phyloP scores from a whole-genome alignment of 1,284 basidiomycete genomes.

The Flammula alnicola region DNA sequence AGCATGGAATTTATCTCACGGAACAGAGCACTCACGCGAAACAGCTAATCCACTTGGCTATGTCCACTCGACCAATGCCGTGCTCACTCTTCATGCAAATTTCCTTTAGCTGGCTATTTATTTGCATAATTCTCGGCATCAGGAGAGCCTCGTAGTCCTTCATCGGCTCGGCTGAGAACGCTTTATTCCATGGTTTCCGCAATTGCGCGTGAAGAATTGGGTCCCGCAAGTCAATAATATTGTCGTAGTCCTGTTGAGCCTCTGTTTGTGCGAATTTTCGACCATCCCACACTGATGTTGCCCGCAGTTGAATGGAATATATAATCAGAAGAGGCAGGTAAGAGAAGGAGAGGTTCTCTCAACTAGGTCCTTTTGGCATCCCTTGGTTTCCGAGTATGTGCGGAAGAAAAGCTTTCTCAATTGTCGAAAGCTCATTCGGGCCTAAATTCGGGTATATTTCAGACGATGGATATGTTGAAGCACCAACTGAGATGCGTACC shows the following conservation, averaged over 20 bases:
- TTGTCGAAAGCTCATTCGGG: constrained; percentile 43
- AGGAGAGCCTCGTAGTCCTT: constrained; percentile 15
- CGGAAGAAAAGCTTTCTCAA: constrained; percentile 32
- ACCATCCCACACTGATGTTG: constrained; percentile 19
- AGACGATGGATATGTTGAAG: neutral
- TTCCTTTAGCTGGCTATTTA: constrained; percentile 3
- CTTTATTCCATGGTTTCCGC: constrained; percentile 58
- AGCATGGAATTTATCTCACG: neutral
- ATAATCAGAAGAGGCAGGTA: no score
- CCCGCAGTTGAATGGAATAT: no score
- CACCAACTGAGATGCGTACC: constrained; percentile 34
- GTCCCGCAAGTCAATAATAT: constrained; percentile 29
- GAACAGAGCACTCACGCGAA: constrained; percentile 55
- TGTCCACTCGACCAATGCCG: constrained; percentile 4
- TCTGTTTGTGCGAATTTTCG: constrained; percentile 19
- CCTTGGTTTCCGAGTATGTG: constrained; percentile 37
- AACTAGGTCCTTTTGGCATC: constrained; percentile 44
- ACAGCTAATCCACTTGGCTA: constrained; percentile 45
- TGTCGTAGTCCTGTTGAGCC: constrained; percentile 22
- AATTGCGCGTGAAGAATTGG: constrained; percentile 46
- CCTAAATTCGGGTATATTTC: no score
- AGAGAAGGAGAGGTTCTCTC: constrained; percentile 19
- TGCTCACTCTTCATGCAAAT: neutral
- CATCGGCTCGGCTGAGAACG: constrained; percentile 33
- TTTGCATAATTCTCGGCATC: constrained; percentile 1